These are phyloP conservation scores for Termitomyces sp. DNA, from an alignment of 768 basidiomycete genomes.

Conservation along the genomic window DNA sequence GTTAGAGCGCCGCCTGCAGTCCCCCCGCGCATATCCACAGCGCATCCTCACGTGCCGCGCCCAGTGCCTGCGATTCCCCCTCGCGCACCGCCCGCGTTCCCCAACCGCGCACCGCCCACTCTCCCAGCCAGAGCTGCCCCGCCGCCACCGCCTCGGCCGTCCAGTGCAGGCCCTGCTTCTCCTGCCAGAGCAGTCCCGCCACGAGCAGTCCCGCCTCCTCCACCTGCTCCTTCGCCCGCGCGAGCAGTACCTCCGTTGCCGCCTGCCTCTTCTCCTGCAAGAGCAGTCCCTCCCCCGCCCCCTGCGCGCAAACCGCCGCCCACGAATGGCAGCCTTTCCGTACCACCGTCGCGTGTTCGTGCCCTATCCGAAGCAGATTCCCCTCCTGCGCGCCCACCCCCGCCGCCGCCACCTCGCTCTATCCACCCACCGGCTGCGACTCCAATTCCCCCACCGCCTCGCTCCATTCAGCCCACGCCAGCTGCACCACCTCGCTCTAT, in stretches of 20 bases:
- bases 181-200: slow-evolving; percentile 34
- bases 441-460: slow-evolving; percentile 6
- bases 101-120: slow-evolving; percentile 26
- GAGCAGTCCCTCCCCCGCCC: slow-evolving; percentile 37
- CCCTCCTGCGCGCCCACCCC: slow-evolving; percentile 21
- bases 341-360: slow-evolving; percentile 35
- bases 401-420: slow-evolving; percentile 29
- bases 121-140: slow-evolving; percentile 26
- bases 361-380: slow-evolving; percentile 44
- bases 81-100: slow-evolving; percentile 18
- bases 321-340: slow-evolving; percentile 23
- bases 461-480: not conserved
- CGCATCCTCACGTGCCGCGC: slow-evolving; percentile 28
- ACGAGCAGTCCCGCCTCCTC: slow-evolving; percentile 25
- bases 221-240: slow-evolving; percentile 11
- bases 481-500: too few species aligned
- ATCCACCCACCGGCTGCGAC: slow-evolving; percentile 2
- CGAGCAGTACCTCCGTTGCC: slow-evolving; percentile 29
- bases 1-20: not conserved
- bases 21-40: slow-evolving; percentile 17
- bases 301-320: slow-evolving; percentile 36
- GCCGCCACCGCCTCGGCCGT: slow-evolving; percentile 42
- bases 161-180: slow-evolving; percentile 27
- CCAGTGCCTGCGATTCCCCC: slow-evolving; percentile 29
- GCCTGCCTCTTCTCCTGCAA: slow-evolving; percentile 25